Base-by-base conservation (phyloP, 139 green algal species). In the Parachlorella kessleri region DNA sequence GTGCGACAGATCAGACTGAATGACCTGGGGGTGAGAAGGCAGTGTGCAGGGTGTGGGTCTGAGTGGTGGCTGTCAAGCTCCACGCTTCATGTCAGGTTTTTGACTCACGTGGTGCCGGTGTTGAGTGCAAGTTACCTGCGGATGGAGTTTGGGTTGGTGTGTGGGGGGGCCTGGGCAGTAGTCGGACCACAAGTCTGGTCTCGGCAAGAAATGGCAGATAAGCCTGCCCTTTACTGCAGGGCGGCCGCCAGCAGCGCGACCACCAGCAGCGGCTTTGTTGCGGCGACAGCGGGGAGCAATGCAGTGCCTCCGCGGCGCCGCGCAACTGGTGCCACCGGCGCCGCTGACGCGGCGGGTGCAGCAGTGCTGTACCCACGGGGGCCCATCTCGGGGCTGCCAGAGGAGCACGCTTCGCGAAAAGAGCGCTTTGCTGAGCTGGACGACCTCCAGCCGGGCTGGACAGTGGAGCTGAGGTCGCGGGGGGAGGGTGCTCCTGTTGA, bases 371-470 rank as follows among this genome's bases (percentile, higher is more conserved):
- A 96, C 71, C 3, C 86, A 0, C 54, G 81, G 5, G 93, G 94
- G 0, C 79, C 87, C 1, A 89, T 98, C 23, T 54, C 64, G 0
- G 87, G 32, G 6, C 65, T 98, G 18, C 93, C 94, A 5, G 93
- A 97, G 54, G 90, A 91, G 69, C 83, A 92, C 63, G 91, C 86
- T 2, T 90, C 87, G 3, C 71, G 95, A 14, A 85, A 87, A 33
- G 92, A 96, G 77, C 87, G 93, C 37, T 98, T 98, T 86, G 81
- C 86, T 36, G 93, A 97, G 82, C 85, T 98, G 63, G 95, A 98
- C 75, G 42, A 65, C 26, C 76, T 97, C 72, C 88, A 98, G 85
- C 75, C 81, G 0, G 94, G 94, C 10, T 98, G 94, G 94, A 81
- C 77, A 28, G 91, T 98, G 21, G 92, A 98, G 87, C 79, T 98